Conservation (phyloP, 139 green algal genomes). For the Chlorella sp. region DNA sequence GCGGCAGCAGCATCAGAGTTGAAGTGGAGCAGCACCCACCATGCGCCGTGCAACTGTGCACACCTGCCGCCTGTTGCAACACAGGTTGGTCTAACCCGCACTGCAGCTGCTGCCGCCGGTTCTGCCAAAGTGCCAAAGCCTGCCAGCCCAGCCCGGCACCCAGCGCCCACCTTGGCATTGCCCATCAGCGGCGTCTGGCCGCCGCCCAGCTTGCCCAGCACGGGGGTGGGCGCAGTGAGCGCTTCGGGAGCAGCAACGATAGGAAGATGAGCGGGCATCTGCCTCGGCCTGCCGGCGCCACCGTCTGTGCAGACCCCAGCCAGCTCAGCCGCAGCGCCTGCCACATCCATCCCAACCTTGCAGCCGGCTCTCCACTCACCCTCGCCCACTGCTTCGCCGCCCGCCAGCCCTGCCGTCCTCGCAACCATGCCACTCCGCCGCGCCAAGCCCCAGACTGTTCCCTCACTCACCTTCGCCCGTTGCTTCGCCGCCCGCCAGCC, state of each 20-base stretch:
- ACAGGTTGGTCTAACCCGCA: too few species aligned
- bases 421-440: background rate
- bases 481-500: constrained; percentile 4
- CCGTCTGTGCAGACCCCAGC: background rate
- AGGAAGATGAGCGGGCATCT: background rate
- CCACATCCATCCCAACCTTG: too few species aligned
- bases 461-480: background rate
- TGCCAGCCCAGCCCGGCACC: too few species aligned
- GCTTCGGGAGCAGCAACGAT: too few species aligned
- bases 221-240: constrained; percentile 37
- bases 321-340: too few species aligned
- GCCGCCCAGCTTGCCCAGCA: constrained; percentile 39
- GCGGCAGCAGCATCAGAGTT: too few species aligned
- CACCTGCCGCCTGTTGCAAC: too few species aligned
- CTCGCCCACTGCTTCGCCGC: background rate
- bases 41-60: too few species aligned
- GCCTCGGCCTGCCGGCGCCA: background rate
- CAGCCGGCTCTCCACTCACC: too few species aligned
- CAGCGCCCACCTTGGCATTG: constrained; percentile 58
- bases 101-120: too few species aligned
- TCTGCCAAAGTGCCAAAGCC: too few species aligned
- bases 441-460: background rate
- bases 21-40: too few species aligned
- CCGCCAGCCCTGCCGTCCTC: constrained; percentile 23
- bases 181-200: constrained; percentile 64